Percentiles rank a stretch among this genome's conserved stretches.
Evolutionary conservation across 2,329 filamentous ascomycete genomes (phyloP).

Genomic region (Podosphaera xanthii): DNA sequence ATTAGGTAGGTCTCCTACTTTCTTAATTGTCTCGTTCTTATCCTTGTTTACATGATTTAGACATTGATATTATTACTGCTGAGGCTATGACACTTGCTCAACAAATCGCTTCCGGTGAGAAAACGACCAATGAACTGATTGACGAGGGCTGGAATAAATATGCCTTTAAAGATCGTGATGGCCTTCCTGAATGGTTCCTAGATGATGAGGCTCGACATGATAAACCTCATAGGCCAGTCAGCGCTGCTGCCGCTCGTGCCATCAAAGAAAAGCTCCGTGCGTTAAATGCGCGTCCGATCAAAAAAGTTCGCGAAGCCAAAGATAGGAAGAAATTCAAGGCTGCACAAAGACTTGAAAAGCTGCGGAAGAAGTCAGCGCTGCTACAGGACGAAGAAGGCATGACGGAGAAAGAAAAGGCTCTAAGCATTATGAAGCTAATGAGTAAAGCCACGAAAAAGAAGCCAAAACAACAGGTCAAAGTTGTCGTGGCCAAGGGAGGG

Average conservation of each 20-base stretch:
- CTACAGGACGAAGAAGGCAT: conserved; percentile 74
- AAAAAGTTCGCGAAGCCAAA: conserved; percentile 94
- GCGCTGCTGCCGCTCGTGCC: conserved; percentile 66
- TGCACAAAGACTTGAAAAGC: conserved; percentile 72
- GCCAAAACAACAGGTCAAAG: conserved; percentile 57
- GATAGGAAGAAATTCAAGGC: conserved; percentile 94
- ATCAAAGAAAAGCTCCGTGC: conserved; percentile 90
- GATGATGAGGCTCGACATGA: conserved; percentile 79
- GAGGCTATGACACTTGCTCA: conserved; percentile 97
- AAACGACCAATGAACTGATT: conserved; percentile 52
- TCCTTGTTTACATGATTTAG: conserved; percentile 19
- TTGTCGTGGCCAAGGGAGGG: conserved; percentile 67
- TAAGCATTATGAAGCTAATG: conserved; percentile 61
- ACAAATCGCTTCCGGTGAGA: conserved; percentile 67
- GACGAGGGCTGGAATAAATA: conserved; percentile 91
- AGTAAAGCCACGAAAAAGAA: conserved; percentile 68
- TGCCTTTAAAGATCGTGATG: conserved; percentile 73
- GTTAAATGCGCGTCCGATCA: conserved; percentile 88
- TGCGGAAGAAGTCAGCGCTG: conserved; percentile 90
- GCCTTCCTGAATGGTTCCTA: conserved; percentile 91
- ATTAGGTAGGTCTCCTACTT: conserved; percentile 23
- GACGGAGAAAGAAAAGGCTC: conserved; percentile 90
- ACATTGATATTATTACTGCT: conserved; percentile 97
- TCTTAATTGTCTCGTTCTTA: neutral
- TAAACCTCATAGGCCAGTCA: conserved; percentile 69